Base-by-base conservation (phyloP, 1,284 basidiomycete genomes). In the Megacollybia platyphylla region DNA sequence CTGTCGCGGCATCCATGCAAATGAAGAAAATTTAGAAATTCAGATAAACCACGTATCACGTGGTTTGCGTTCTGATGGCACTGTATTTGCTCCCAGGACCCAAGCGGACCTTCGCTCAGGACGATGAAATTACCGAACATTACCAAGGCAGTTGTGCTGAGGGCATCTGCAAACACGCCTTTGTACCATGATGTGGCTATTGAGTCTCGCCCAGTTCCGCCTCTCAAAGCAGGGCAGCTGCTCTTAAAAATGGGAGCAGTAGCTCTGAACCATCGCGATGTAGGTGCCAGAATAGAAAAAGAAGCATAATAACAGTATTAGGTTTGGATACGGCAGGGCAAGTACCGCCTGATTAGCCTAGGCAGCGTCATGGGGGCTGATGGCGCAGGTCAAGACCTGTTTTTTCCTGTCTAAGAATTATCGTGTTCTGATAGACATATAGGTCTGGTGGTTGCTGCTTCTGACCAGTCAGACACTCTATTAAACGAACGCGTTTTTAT, bases 181-280 rank as follows among this genome's bases (percentile, higher is more conserved):
- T 61, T 65, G 28, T 70, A 69, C 47, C 65, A 83, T 53, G 75
- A 78, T 49, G 72, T 70, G 2, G 59, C 64, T 8, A 43, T 84
- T 15, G 67, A 71, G 45, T 62, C 70, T 13, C 61, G 58, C 34
- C 61, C 66, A 0, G 54, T 84, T 36, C 67, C 70, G 7, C 35
- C 55, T n/a, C 63, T 82, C 42, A 63, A 71, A 48, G 47, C 57
- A 0, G 77, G 72, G 1, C 64, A 85, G 54, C 57, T 87, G 1
- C 62, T 87, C 2, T 77, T 87, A 11, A 73, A 70, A 54, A 71
- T 85, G 37, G 62, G 62, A 11, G 84, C 85, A 7, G 81, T 71
- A 0, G 76, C 72, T n/a, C 86, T 86, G 64, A 90, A 90, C 56
- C 82, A 79, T 49, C 66, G 81, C 52, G 87, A 89, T 55, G 85